These are phyloP conservation scores for Rhodotorula paludigena DNA, from an alignment of 768 basidiomycete species.

Conservation along the genomic window DNA sequence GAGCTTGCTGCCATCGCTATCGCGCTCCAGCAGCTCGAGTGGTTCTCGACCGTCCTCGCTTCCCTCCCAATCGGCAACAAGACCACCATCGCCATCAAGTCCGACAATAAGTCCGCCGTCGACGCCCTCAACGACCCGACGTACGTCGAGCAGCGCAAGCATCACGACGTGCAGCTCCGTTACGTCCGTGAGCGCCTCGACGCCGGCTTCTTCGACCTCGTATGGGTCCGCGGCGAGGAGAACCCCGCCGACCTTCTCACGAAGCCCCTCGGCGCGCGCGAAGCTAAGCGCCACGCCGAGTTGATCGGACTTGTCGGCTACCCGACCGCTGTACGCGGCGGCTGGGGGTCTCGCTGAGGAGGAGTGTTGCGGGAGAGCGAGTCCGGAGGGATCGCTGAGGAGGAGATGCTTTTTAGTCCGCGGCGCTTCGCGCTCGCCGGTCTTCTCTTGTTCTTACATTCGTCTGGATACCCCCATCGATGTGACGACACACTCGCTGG, in stretches of 20 bases:
- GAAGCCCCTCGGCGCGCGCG: neutral
- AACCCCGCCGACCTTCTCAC: slow-evolving; percentile 8
- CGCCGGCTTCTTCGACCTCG: neutral
- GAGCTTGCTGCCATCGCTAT: neutral
- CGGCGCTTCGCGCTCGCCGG: no score
- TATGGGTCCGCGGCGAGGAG: neutral
- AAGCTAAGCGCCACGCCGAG: neutral
- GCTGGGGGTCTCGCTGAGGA: slow-evolving; percentile 5
- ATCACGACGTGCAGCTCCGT: neutral
- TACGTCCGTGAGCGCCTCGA: neutral
- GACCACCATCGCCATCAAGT: neutral
- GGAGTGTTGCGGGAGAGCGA: no score
- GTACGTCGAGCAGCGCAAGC: neutral
- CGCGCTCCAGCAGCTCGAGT: neutral
- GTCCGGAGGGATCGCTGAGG: no score
- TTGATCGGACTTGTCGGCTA: neutral
- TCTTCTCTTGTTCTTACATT: no score
- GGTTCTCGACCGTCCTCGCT: neutral
- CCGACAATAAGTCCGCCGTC: neutral
- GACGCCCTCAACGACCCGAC: neutral
- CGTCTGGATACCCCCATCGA: no score
- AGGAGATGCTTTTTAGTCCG: no score
- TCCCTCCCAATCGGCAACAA: neutral
- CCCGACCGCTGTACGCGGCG: no score
- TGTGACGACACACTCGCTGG: no score